These are phyloP conservation scores for Sclerospora graminicola DNA, from an alignment of 352 stramenopile species.

Conservation along the genomic window DNA sequence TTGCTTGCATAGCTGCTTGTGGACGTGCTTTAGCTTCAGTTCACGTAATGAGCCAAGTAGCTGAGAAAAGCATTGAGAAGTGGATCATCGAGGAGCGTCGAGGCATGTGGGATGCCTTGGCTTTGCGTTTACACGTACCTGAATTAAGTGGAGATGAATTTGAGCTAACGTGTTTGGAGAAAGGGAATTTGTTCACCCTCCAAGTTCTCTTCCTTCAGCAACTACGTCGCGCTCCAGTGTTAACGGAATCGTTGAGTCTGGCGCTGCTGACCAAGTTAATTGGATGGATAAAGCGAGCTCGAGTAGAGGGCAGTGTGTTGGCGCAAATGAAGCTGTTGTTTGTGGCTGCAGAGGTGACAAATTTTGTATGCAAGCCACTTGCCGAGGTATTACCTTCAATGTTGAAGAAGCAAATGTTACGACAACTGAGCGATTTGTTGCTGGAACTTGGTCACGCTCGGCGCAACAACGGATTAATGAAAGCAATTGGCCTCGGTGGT, in stretches of 20 bases:
- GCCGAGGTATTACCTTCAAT: conserved; percentile 40
- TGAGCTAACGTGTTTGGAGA: conserved; percentile 52
- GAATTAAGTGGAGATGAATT: conserved; percentile 79
- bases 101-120: conserved; percentile 49
- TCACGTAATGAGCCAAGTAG: conserved; percentile 70
- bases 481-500: conserved; percentile 69
- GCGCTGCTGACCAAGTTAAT: conserved; percentile 64
- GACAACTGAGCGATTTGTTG: conserved; percentile 50
- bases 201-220: conserved; percentile 75
- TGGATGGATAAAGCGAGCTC: conserved; percentile 60
- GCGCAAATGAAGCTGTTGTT: conserved; percentile 82
- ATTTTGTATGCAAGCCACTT: conserved; percentile 57
- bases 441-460: conserved; percentile 54
- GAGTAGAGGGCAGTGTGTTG: conserved; percentile 31
- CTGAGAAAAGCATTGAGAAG: conserved; percentile 77
- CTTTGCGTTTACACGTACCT: conserved; percentile 50
- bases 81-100: conserved; percentile 75
- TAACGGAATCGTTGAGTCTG: conserved; percentile 61
- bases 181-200: conserved; percentile 68
- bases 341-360: conserved; percentile 59
- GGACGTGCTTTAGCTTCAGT: conserved; percentile 73
- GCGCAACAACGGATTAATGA: conserved; percentile 78
- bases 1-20: conserved; percentile 58
- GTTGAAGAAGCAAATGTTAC: conserved; percentile 75
- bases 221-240: conserved; percentile 36